These are phyloP conservation scores for Ceriops tagal DNA, from an alignment of 345 rosid genomes.

Conservation along the genomic window DNA sequence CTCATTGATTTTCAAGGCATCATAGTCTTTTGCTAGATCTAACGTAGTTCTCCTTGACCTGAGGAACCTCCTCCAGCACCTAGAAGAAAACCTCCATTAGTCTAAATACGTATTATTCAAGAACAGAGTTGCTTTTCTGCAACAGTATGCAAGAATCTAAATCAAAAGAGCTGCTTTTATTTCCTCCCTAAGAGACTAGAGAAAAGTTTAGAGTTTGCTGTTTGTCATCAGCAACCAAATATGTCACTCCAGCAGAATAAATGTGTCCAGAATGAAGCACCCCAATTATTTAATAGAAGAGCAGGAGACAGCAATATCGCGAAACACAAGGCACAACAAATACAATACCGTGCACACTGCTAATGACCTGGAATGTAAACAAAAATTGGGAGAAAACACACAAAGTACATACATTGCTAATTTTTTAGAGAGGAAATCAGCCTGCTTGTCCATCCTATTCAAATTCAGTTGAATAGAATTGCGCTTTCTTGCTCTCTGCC, in stretches of 20 bases:
- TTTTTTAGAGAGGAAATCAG: slow-evolving; percentile 72
- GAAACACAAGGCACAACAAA: neutral
- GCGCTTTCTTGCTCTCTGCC: slow-evolving; percentile 68
- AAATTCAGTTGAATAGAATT: slow-evolving; percentile 43
- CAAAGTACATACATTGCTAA: slow-evolving; percentile 54
- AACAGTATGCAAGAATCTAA: neutral
- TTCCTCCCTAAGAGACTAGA: neutral
- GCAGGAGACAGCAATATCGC: neutral
- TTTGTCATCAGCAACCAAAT: too few relatives aligned
- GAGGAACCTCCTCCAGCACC: slow-evolving; percentile 88
- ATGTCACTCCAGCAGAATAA: too few relatives aligned
- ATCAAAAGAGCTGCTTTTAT: neutral
- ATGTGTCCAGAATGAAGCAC: too few relatives aligned
- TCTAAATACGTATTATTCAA: neutral
- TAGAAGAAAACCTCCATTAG: slow-evolving; percentile 20
- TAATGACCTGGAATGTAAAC: neutral
- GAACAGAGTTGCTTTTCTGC: neutral
- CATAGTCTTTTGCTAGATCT: slow-evolving; percentile 63
- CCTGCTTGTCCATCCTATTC: slow-evolving; percentile 62
- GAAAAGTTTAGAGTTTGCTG: too few relatives aligned
- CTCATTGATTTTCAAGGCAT: slow-evolving; percentile 57
- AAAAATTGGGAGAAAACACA: neutral
- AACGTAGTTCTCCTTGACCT: slow-evolving; percentile 60
- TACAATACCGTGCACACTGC: neutral
- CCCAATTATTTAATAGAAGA: neutral